phyloP scores from a whole-genome alignment of 2,329 filamentous ascomycete species.

The Bipolaris bicolor region DNA sequence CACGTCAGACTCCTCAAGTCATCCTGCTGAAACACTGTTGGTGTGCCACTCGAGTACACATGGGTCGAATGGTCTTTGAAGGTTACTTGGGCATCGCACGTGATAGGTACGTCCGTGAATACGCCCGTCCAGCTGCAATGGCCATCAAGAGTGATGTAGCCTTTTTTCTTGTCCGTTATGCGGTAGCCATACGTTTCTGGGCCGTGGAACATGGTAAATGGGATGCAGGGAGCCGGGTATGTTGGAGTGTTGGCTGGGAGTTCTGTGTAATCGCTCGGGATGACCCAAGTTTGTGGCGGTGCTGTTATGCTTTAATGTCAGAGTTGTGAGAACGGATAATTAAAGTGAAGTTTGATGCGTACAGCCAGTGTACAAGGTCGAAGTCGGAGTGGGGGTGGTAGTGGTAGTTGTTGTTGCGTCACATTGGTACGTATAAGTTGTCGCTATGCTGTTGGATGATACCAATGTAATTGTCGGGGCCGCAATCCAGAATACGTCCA shows the following conservation, averaged over 20 bases:
- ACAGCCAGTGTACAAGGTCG: neutral
- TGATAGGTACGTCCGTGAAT: constrained; percentile 8
- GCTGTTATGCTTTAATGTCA: neutral
- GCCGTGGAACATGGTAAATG: constrained; percentile 13
- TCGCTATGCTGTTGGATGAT: constrained; percentile 10
- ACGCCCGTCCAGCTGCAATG: constrained; percentile 13
- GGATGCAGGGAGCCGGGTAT: neutral
- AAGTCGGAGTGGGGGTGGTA: constrained; percentile 26
- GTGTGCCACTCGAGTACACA: neutral
- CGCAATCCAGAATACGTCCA: constrained; percentile 1
- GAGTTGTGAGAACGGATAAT: neutral
- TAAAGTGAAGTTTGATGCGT: neutral
- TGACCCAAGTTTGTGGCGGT: too few relatives aligned
- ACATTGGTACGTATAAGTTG: constrained; percentile 11
- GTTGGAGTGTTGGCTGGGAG: constrained; percentile 36
- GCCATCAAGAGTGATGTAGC: constrained; percentile 2
- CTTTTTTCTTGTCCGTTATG: neutral
- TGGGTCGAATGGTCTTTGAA: neutral
- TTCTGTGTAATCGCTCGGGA: neutral
- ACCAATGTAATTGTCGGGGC: constrained; percentile 3
- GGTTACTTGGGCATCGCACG: constrained; percentile 4
- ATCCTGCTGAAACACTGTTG: neutral
- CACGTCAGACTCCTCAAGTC: neutral
- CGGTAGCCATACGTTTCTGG: constrained; percentile 10
- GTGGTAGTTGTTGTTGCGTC: constrained; percentile 1